phyloP scores from a whole-genome alignment of 805 yeast species.

The Candida nemodendra region DNA sequence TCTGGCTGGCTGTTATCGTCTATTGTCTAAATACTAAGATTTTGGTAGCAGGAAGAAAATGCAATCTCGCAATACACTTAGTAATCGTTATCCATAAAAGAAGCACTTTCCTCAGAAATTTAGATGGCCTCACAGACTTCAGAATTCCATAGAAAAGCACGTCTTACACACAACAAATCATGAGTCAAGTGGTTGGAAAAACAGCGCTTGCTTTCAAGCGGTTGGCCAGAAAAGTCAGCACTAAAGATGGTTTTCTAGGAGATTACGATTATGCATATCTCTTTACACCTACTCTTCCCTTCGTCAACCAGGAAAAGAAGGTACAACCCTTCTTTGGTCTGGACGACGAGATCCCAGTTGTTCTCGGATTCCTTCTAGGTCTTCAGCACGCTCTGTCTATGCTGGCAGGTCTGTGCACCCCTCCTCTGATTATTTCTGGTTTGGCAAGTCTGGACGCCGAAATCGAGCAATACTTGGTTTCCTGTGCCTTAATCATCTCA shows the following conservation, averaged over 20 bases:
- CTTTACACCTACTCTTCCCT: conserved; percentile 81
- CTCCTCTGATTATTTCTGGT: conserved; percentile 70
- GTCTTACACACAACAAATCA: too few relatives aligned
- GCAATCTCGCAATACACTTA: too few relatives aligned
- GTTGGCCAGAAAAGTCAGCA: conserved; percentile 41
- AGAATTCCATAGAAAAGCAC: too few relatives aligned
- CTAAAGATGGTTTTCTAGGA: conserved; percentile 81
- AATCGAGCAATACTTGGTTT: conserved; percentile 60
- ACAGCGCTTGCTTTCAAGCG: conserved; percentile 7
- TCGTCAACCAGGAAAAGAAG: conserved; percentile 43
- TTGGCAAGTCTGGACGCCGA: conserved; percentile 56
- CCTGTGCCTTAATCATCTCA: conserved; percentile 68
- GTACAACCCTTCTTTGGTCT: conserved; percentile 83
- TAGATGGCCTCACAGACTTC: too few relatives aligned
- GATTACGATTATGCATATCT: conserved; percentile 80
- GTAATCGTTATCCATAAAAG: too few relatives aligned
- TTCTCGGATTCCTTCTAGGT: conserved; percentile 75
- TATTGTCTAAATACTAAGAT: too few relatives aligned
- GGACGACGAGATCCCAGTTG: conserved; percentile 75
- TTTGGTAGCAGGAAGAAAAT: too few relatives aligned
- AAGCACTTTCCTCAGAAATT: too few relatives aligned
- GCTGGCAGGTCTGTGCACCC: conserved; percentile 88
- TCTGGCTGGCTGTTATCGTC: too few relatives aligned
- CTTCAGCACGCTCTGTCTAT: conserved; percentile 86
- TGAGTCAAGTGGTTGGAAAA: conserved; percentile 2